phyloP scores from a whole-genome alignment of 2,329 filamentous ascomycete species.

The Exserohilum turcica region DNA sequence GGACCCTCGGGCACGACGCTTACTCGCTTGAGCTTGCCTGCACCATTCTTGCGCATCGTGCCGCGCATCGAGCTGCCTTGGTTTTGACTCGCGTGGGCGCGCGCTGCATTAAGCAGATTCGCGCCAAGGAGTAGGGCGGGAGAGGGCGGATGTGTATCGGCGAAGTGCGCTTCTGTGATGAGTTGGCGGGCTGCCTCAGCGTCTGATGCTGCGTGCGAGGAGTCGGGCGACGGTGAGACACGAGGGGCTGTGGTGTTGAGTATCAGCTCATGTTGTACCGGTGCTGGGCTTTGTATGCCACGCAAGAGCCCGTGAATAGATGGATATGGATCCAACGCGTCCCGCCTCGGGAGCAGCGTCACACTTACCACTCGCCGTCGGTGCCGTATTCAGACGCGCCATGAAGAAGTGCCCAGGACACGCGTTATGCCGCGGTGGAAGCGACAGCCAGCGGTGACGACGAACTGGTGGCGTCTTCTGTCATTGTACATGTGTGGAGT shows the following conservation, averaged over 20 bases:
- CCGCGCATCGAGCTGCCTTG: slow-evolving; percentile 8
- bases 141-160: slow-evolving; percentile 7
- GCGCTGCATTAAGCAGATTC: slow-evolving; percentile 39
- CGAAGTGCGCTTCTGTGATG: slow-evolving; percentile 22
- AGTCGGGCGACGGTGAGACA: neutral
- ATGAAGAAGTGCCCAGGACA: slow-evolving; percentile 1
- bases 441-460: slow-evolving; percentile 3
- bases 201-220: slow-evolving; percentile 5
- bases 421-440: neutral
- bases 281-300: neutral
- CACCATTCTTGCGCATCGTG: slow-evolving; percentile 1
- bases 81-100: slow-evolving; percentile 18
- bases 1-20: slow-evolving; percentile 13
- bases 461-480: neutral
- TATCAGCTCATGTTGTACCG: neutral
- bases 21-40: slow-evolving; percentile 28
- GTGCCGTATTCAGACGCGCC: slow-evolving; percentile 16
- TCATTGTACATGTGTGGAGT: neutral
- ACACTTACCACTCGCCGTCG: slow-evolving; percentile 8
- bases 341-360: neutral
- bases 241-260: neutral
- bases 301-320: neutral
- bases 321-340: no score
- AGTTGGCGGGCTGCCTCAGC: slow-evolving; percentile 29
- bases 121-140: slow-evolving; percentile 28